phyloP scores from a whole-genome alignment of 2,329 filamentous ascomycete genomes.

The Fusarium goolgardi region DNA sequence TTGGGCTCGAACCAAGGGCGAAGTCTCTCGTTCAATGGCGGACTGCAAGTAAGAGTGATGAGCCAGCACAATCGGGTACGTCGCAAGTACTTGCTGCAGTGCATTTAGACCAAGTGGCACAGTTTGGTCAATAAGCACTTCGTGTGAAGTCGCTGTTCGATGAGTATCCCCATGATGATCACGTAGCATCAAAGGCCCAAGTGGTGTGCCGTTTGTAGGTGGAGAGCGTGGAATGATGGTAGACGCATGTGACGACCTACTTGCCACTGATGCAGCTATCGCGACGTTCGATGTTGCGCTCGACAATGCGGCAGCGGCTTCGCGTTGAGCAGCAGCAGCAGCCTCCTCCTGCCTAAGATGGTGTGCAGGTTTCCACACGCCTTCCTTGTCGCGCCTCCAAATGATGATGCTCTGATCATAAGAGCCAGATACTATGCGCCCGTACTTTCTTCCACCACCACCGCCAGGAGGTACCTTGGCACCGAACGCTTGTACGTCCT shows the following conservation, averaged over 20 bases:
- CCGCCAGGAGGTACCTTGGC: slow-evolving; percentile 91
- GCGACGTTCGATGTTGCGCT: slow-evolving; percentile 30
- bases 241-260: slow-evolving; percentile 15
- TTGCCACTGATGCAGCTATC: slow-evolving; percentile 18
- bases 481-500: slow-evolving; percentile 82
- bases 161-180: slow-evolving; percentile 44
- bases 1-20: slow-evolving; percentile 60
- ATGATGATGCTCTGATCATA: slow-evolving; percentile 97
- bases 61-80: slow-evolving; percentile 61
- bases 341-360: slow-evolving; percentile 80
- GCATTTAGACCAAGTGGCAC: slow-evolving; percentile 63
- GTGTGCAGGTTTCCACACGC: slow-evolving; percentile 84
- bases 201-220: slow-evolving; percentile 20
- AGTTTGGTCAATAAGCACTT: slow-evolving; percentile 64
- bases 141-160: slow-evolving; percentile 58
- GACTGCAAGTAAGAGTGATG: slow-evolving; percentile 62
- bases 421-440: slow-evolving; percentile 94
- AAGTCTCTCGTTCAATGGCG: slow-evolving; percentile 64
- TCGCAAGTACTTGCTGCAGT: slow-evolving; percentile 59
- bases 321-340: slow-evolving; percentile 60
- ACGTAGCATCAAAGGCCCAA: slow-evolving; percentile 36
- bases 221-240: slow-evolving; percentile 21
- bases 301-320: slow-evolving; percentile 34
- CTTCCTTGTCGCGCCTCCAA: slow-evolving; percentile 88
- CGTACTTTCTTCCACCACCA: slow-evolving; percentile 88